Percentiles rank a stretch among this genome's conserved stretches.
Conservation (phyloP, 306 rosid species). For the Dicorynia guianensis region DNA sequence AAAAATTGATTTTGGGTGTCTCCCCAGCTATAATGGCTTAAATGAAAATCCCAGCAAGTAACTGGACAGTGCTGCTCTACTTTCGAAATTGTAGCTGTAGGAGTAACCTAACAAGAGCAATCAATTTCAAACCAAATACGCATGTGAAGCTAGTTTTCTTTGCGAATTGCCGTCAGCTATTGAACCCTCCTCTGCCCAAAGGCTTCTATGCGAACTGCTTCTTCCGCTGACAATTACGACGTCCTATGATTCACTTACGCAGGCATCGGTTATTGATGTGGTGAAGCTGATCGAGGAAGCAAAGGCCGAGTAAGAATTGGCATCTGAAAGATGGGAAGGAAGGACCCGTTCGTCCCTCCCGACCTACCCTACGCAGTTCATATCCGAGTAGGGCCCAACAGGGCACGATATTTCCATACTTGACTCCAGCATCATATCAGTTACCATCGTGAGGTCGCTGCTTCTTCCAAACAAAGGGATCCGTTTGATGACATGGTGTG, state of each 20-base stretch:
- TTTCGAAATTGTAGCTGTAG: constrained; percentile 71
- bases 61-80: constrained; percentile 66
- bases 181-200: constrained; percentile 70
- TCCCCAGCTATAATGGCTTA: too few relatives aligned
- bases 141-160: constrained; percentile 63
- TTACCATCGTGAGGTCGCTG: constrained; percentile 58
- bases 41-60: constrained; percentile 49
- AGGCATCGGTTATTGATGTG: constrained; percentile 41
- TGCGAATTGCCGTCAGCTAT: constrained; percentile 72
- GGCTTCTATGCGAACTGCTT: constrained; percentile 90
- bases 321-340: constrained; percentile 17
- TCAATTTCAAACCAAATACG: constrained; percentile 12
- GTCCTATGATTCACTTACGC: constrained; percentile 37
- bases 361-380: constrained; percentile 56
- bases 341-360: constrained; percentile 71
- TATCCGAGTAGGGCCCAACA: constrained; percentile 80
- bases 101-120: constrained; percentile 58
- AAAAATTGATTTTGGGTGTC: too few relatives aligned
- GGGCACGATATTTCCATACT: constrained; percentile 67
- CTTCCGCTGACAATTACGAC: constrained; percentile 66
- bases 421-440: constrained; percentile 63
- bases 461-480: constrained; percentile 61
- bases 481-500: constrained; percentile 79
- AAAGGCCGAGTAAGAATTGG: constrained; percentile 51
- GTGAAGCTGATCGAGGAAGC: constrained; percentile 70